A percentile compares a stretch with the other conserved stretches of the same genome.
These are phyloP conservation scores for Lasiodiplodia theobromae DNA, from an alignment of 2,329 filamentous ascomycete genomes.

Conservation along the genomic window DNA sequence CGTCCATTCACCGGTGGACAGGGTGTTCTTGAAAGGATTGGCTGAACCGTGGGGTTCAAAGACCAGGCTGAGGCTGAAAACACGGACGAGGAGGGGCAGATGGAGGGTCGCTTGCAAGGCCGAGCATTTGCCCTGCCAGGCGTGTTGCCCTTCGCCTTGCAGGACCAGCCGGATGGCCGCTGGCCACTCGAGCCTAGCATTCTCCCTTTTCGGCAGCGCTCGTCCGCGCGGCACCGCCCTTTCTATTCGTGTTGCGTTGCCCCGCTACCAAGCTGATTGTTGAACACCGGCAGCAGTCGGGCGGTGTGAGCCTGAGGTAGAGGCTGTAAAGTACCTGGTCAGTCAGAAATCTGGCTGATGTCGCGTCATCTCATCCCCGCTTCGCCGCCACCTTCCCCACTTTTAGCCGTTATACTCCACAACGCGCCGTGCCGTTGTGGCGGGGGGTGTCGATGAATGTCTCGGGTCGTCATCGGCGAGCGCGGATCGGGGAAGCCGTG, in stretches of 20 bases:
- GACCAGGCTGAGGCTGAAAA: constrained; percentile 14
- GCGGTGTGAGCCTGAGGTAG: neutral
- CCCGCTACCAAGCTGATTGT: neutral
- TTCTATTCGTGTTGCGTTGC: neutral
- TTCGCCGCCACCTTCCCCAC: neutral
- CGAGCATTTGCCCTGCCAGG: neutral
- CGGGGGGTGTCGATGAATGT: neutral
- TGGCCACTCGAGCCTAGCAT: neutral
- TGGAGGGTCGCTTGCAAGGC: neutral
- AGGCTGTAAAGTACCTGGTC: neutral
- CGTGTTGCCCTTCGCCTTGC: neutral
- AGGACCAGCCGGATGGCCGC: too few species aligned
- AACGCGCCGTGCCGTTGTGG: neutral
- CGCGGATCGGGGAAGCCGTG: neutral
- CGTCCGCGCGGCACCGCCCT: neutral
- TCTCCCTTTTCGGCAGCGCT: neutral
- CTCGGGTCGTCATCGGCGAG: neutral
- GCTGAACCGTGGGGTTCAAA: too few species aligned
- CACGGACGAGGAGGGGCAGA: neutral
- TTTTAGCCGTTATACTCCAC: neutral
- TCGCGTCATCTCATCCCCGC: neutral
- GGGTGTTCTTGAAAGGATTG: neutral
- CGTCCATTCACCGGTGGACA: neutral
- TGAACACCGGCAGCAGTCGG: neutral
- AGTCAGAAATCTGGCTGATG: neutral